phyloP scores from a whole-genome alignment of 2,329 filamentous ascomycete genomes.

The Talaromyces sp. region DNA sequence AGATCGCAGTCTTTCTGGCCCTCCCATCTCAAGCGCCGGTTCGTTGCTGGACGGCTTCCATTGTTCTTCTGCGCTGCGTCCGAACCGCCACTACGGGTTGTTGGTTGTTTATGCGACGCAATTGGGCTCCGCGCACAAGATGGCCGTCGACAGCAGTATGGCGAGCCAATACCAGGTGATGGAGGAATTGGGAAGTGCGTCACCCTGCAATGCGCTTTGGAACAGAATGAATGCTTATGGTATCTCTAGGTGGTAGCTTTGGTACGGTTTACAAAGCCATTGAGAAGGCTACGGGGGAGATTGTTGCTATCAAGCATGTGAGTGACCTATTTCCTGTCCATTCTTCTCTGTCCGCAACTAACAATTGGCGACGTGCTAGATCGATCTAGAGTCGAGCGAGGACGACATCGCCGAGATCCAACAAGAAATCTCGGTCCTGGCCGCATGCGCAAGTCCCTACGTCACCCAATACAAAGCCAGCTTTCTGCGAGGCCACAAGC shows the following conservation, averaged over 20 bases:
- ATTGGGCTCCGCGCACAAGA: slow-evolving; percentile 19
- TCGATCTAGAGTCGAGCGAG: slow-evolving; percentile 96
- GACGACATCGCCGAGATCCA: slow-evolving; percentile 98
- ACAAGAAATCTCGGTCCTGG: slow-evolving; percentile 90
- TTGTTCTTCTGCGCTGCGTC: slow-evolving; percentile 3
- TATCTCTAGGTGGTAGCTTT: slow-evolving; percentile 76
- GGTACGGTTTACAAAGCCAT: slow-evolving; percentile 96
- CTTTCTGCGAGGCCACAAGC: slow-evolving; percentile 89
- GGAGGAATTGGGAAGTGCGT: slow-evolving; percentile 84
- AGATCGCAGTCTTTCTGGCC: background rate
- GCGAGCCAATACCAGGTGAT: slow-evolving; percentile 88
- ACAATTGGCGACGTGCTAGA: slow-evolving; percentile 49
- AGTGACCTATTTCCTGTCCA: slow-evolving; percentile 27
- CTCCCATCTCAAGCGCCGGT: slow-evolving; percentile 4
- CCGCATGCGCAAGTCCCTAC: slow-evolving; percentile 88
- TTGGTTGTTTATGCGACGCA: background rate
- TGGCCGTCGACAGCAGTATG: slow-evolving; percentile 47
- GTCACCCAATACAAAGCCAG: slow-evolving; percentile 96
- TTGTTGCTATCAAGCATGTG: slow-evolving; percentile 95
- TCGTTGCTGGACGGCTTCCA: slow-evolving; percentile 6
- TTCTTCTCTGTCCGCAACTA: background rate
- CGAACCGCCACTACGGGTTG: background rate
- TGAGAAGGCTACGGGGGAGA: slow-evolving; percentile 81
- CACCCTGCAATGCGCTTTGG: background rate
- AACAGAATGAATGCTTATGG: background rate